Evolutionary conservation across 805 yeast species (phyloP), one percentile per base, ranked within the genome.

Genomic region (Yarrowia bubula): DNA sequence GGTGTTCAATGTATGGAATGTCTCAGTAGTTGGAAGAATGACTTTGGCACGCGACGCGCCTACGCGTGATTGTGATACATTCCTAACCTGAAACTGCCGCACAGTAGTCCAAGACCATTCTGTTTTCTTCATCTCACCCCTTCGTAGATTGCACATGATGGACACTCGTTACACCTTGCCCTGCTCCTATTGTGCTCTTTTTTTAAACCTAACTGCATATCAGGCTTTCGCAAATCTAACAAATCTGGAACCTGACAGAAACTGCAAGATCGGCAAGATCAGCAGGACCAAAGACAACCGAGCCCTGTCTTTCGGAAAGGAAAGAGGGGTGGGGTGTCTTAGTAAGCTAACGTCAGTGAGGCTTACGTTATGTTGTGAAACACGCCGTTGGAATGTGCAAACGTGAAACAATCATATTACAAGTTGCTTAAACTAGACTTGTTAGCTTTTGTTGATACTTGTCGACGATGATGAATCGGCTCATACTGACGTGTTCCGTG

Each of bases 231-330:
- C 55, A 48, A 48, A 48, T 48, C 55, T 48, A 48, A 35, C 55
- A 48, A 48, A 48, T 48, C 55, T 48, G 41, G 55, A 48, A 48
- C 55, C 55, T 48, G 55, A 48, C 55, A 48, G 55, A 48, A 48
- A 48, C 55, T 48, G 55, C 55, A 48, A 48, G 55, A 48, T 48
- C 55, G 55, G 55, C 55, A 18, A n/a, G 55, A 48, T 48, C 55
- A 35, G 55, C 55, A 48, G 55, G 55, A 35, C 55, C 50, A 44
- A 11, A 28, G 35, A 44, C 8, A n/a, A 43, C 48, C n/a, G 38
- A 48, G 53, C 51, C 22, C 38, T 47, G 41, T 31, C 38, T 31
- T 14, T 31, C 2, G 35, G 9, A 32, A n/a, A 10, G 51, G 18
- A 14, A 6, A n/a, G 28, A 10, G 32, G 10, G 15, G 7, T 7